These are phyloP conservation scores for Aspergillus ellipticus DNA, from an alignment of 495 filamentous ascomycete species.

Conservation along the genomic window DNA sequence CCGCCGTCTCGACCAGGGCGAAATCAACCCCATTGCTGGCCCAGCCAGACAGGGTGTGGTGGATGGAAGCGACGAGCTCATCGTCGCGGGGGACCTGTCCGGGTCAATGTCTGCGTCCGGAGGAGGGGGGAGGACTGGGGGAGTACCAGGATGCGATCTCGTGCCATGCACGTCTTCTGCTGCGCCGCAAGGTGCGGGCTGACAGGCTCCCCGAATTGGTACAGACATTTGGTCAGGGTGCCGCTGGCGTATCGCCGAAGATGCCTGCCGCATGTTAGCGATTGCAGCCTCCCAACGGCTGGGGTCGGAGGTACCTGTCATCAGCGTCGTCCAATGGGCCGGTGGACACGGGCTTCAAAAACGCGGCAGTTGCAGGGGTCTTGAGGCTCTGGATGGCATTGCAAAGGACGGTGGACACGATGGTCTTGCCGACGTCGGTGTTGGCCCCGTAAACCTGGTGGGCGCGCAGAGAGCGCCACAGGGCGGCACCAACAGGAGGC, in stretches of 20 bases:
- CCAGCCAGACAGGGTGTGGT: constrained; percentile 42
- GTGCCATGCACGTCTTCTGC: constrained; percentile 28
- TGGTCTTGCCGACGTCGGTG: constrained; percentile 76
- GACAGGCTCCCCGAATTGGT: constrained; percentile 65
- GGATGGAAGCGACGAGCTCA: constrained; percentile 43
- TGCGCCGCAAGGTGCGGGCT: constrained; percentile 70
- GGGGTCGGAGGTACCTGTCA: constrained; percentile 47
- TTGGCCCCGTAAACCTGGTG: constrained; percentile 77
- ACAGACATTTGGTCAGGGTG: constrained; percentile 55
- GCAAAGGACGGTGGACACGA: constrained; percentile 67
- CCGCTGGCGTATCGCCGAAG: constrained; percentile 50
- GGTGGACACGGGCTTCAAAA: constrained; percentile 75
- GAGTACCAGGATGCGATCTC: too few relatives aligned
- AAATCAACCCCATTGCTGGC: constrained; percentile 33
- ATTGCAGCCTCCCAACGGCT: not conserved
- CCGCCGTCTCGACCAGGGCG: constrained; percentile 70
- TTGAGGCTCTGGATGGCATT: constrained; percentile 49
- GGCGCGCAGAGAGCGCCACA: constrained; percentile 60
- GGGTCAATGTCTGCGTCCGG: constrained; percentile 3
- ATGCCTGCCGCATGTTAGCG: constrained; percentile 43
- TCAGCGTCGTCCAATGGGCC: constrained; percentile 65
- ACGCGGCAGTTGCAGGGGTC: constrained; percentile 45
- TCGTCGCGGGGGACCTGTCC: constrained; percentile 44
- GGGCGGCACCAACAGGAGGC: constrained; percentile 40
- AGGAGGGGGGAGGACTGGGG: not conserved